phyloP scores from a whole-genome alignment of 345 rosid genomes.

The Citrus cavaleriei region DNA sequence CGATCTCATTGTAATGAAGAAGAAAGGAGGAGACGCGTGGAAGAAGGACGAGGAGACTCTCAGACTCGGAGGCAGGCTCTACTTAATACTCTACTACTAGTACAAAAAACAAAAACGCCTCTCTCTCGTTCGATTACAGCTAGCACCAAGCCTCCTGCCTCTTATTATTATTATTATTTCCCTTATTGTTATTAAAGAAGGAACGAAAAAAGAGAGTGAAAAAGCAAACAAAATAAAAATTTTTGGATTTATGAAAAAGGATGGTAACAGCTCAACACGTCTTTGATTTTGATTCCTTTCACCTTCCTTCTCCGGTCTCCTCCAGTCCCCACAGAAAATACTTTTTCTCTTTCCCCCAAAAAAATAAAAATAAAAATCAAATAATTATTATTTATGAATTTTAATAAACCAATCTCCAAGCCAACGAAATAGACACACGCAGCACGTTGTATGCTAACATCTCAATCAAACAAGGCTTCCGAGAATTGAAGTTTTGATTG shows the following conservation, averaged over 20 bases:
- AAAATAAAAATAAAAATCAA: background rate
- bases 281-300: conserved; percentile 24
- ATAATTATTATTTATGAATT: background rate
- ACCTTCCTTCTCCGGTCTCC: background rate
- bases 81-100: background rate
- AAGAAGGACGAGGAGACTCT: conserved; percentile 13
- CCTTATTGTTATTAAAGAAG: background rate
- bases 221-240: background rate
- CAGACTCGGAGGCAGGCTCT: background rate
- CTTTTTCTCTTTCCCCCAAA: no score
- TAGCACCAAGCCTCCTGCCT: conserved; percentile 19
- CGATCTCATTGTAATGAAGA: conserved; percentile 43
- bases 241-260: conserved; percentile 7
- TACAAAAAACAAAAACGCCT: conserved; percentile 4
- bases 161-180: no score
- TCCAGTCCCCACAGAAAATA: background rate
- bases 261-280: conserved; percentile 79
- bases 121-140: conserved; percentile 46
- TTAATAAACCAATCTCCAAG: no score
- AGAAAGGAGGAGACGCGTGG: conserved; percentile 33
- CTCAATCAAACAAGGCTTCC: background rate
- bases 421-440: background rate
- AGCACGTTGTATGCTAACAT: conserved; percentile 4
- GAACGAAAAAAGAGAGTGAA: conserved; percentile 11
- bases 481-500: no score